Percentiles rank a stretch among this genome's conserved stretches.
Conservation (phyloP, 495 filamentous ascomycete genomes). For the Penicillium goetzii region DNA sequence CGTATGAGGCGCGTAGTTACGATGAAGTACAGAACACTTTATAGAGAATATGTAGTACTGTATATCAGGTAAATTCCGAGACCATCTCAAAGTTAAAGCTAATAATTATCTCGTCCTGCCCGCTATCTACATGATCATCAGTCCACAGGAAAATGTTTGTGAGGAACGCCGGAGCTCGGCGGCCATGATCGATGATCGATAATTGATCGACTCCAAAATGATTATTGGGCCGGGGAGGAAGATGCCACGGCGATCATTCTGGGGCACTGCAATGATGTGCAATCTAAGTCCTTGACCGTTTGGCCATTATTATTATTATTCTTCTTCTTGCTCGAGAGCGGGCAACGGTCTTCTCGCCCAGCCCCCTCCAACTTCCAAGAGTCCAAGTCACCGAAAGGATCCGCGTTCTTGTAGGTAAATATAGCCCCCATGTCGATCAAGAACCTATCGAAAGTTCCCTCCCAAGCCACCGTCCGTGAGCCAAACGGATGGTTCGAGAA, state of each 20-base stretch:
- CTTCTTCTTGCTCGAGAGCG: not conserved
- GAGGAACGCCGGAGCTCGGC: not conserved
- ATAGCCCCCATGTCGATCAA: conserved; percentile 2
- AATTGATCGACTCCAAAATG: not conserved
- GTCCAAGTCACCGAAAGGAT: not conserved
- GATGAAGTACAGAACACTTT: too few relatives aligned
- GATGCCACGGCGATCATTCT: conserved; percentile 1
- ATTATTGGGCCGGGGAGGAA: not conserved
- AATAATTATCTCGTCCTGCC: too few relatives aligned
- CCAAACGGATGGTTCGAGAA: conserved; percentile 4
- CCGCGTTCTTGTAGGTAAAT: not conserved
- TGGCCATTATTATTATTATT: too few relatives aligned
- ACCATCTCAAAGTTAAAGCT: too few relatives aligned
- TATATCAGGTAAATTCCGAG: too few relatives aligned
- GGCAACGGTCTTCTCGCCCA: not conserved
- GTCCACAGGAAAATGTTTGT: not conserved
- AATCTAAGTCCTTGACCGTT: not conserved
- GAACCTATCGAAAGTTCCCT: not conserved
- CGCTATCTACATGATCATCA: not conserved
- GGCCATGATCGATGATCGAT: not conserved
- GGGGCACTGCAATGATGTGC: not conserved
- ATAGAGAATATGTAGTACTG: too few relatives aligned
- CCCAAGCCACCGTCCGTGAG: not conserved
- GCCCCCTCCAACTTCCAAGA: not conserved
- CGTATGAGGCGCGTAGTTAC: too few relatives aligned